Evolutionary conservation across 768 basidiomycete genomes (phyloP).

Genomic region (Holtermannia corniformis): DNA sequence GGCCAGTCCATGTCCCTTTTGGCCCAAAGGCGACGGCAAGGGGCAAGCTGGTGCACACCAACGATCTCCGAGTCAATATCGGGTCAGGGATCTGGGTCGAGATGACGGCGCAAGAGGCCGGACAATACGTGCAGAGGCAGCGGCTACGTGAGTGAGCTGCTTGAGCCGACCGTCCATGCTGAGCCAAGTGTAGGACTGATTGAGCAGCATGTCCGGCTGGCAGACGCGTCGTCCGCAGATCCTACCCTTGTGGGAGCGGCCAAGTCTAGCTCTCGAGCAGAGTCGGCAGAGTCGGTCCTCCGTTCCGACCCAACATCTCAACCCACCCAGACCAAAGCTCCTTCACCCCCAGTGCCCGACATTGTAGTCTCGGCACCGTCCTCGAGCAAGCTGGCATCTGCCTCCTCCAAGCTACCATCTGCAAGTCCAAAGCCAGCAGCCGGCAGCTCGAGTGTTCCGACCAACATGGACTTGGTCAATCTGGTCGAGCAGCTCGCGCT

Average conservation of each 20-base stretch:
- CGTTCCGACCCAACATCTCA: not conserved
- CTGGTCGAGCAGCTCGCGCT: not conserved
- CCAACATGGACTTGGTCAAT: not conserved
- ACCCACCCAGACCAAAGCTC: not conserved
- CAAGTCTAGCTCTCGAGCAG: not conserved
- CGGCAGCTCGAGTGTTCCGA: not conserved
- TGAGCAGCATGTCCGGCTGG: slow-evolving; percentile 5
- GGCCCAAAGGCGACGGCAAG: slow-evolving; percentile 18
- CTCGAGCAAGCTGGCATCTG: too few species aligned
- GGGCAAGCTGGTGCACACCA: slow-evolving; percentile 13
- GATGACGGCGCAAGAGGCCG: slow-evolving; percentile 27
- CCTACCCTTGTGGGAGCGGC: too few species aligned
- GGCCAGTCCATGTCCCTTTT: slow-evolving; percentile 15
- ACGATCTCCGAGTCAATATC: slow-evolving; percentile 20
- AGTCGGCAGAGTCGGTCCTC: not conserved
- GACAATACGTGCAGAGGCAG: slow-evolving; percentile 15
- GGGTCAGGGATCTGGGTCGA: slow-evolving; percentile 26
- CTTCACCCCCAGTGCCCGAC: not conserved
- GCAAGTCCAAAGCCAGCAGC: not conserved
- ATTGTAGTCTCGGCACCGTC: not conserved
- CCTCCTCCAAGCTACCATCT: too few species aligned
- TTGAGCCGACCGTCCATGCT: not conserved
- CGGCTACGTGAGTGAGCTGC: slow-evolving; percentile 11
- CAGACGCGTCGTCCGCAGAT: slow-evolving; percentile 3
- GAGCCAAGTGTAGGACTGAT: not conserved